These are phyloP conservation scores for Tephrocybe rancida DNA, from an alignment of 768 basidiomycete genomes.

Conservation along the genomic window DNA sequence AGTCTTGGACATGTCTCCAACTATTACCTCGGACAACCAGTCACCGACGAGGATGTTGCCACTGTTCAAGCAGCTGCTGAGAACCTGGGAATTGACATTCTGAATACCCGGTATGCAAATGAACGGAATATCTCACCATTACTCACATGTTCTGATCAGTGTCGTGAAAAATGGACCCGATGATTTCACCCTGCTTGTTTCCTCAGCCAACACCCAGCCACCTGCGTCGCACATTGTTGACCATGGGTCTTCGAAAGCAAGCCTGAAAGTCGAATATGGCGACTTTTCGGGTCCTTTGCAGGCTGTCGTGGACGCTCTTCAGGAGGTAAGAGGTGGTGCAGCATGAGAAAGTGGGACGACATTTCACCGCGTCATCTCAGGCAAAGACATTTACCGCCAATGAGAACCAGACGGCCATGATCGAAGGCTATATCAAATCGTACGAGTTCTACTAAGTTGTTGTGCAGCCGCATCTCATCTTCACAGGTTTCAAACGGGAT, in stretches of 20 bases:
- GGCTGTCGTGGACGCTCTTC: conserved; percentile 56
- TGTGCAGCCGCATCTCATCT: neutral
- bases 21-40: conserved; percentile 79
- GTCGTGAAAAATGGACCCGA: conserved; percentile 67
- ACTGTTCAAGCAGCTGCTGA: conserved; percentile 77
- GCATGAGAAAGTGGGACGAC: neutral
- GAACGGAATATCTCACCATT: neutral
- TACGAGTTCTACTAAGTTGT: conserved; percentile 29
- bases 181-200: conserved; percentile 73
- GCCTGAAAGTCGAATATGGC: conserved; percentile 71
- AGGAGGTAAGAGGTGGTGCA: conserved; percentile 48
- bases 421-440: conserved; percentile 81
- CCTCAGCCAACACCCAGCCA: conserved; percentile 57
- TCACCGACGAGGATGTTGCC: conserved; percentile 78
- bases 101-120: conserved; percentile 73
- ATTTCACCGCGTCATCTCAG: conserved; percentile 31
- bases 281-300: conserved; percentile 66
- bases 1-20: conserved; percentile 77
- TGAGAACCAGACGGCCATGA: conserved; percentile 71
- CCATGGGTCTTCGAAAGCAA: conserved; percentile 42
- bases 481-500: conserved; percentile 73
- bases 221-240: conserved; percentile 47
- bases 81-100: conserved; percentile 69
- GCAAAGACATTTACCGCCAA: conserved; percentile 77
- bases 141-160: conserved; percentile 35